phyloP scores from a whole-genome alignment of 2,329 filamentous ascomycete species.

The Alternaria hordeiaustralica region DNA sequence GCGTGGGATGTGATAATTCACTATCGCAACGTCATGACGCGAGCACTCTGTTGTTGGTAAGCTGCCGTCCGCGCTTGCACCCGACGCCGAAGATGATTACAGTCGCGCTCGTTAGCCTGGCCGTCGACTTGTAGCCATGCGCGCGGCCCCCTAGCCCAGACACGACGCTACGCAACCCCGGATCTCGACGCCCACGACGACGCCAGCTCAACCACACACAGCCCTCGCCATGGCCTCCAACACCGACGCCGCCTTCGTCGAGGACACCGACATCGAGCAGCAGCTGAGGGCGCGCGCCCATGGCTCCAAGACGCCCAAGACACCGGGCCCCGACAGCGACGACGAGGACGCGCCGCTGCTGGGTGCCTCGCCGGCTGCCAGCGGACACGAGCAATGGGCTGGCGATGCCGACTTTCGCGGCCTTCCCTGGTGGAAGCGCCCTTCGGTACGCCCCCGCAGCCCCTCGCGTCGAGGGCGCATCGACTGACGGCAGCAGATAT shows the following conservation, averaged over 20 bases:
- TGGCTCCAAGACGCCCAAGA: slow-evolving; percentile 18
- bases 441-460: slow-evolving; percentile 52
- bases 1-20: slow-evolving; percentile 4
- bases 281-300: slow-evolving; percentile 24
- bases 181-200: slow-evolving; percentile 3
- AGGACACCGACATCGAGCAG: slow-evolving; percentile 40
- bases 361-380: slow-evolving; percentile 8
- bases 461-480: not conserved
- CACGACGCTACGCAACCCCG: slow-evolving; percentile 7
- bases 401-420: slow-evolving; percentile 49
- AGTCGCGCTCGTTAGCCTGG: slow-evolving; percentile 2
- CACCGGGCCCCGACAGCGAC: slow-evolving; percentile 19
- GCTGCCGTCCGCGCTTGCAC: slow-evolving; percentile 15
- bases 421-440: slow-evolving; percentile 58
- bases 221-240: slow-evolving; percentile 26
- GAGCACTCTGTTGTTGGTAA: slow-evolving; percentile 29
- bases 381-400: slow-evolving; percentile 37
- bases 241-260: slow-evolving; percentile 37
- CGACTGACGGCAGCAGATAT: slow-evolving; percentile 60
- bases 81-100: slow-evolving; percentile 18
- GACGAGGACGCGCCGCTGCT: slow-evolving; percentile 40
- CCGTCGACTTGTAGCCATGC: slow-evolving; percentile 25
- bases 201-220: not conserved
- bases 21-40: slow-evolving; percentile 25
- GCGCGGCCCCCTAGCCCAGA: slow-evolving; percentile 14